Evolutionary conservation across 768 basidiomycete species (phyloP).

Genomic region (Mycena epipterygia): DNA sequence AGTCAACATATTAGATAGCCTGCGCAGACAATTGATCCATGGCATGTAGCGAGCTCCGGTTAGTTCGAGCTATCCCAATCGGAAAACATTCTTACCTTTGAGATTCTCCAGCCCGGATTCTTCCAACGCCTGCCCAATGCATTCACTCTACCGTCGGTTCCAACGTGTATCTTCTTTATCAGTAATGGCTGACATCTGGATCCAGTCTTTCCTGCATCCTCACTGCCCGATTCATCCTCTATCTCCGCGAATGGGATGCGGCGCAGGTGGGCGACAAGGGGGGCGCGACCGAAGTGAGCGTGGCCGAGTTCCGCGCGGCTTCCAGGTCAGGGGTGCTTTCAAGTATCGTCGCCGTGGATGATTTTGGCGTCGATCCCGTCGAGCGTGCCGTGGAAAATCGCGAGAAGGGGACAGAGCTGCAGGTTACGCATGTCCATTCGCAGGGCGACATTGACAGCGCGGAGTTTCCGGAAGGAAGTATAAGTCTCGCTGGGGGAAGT

Average conservation of each 20-base stretch:
- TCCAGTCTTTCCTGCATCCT: constrained; percentile 25
- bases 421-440: neutral
- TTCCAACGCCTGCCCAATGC: constrained; percentile 32
- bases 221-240: constrained; percentile 27
- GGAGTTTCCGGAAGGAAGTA: too few species aligned
- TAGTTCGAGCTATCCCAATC: neutral
- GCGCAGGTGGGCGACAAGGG: neutral
- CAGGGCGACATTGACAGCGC: too few species aligned
- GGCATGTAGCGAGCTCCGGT: constrained; percentile 18
- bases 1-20: neutral
- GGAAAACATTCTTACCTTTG: neutral
- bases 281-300: neutral
- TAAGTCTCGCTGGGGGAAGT: too few species aligned
- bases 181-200: neutral
- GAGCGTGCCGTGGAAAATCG: neutral
- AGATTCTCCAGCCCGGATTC: constrained; percentile 16
- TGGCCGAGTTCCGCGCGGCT: constrained; percentile 1
- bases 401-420: neutral
- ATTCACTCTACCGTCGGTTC: constrained; percentile 28
- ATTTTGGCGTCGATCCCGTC: constrained; percentile 24
- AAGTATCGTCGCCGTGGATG: constrained; percentile 5
- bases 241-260: constrained; percentile 17
- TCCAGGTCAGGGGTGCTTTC: neutral
- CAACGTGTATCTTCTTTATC: neutral
- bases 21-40: neutral